Base-by-base conservation (phyloP, 106 monocot species). In the Triglochin maritima region DNA sequence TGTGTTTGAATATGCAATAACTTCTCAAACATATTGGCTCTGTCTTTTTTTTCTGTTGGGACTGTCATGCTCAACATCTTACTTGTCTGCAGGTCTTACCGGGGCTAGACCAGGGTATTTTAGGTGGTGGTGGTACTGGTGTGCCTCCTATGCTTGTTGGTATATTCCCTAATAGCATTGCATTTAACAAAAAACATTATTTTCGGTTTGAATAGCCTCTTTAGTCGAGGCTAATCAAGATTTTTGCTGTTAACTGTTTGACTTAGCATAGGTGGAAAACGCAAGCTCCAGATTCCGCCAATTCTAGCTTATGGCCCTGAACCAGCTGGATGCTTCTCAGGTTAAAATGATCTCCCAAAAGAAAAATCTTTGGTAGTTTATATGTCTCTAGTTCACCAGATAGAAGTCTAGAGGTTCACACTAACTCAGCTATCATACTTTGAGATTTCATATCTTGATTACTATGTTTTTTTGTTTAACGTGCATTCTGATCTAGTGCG, bases 271-370 rank as follows among this genome's bases (percentile, higher is more conserved):
- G 93, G 93, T 47, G 94, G 94, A 10, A 89, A 94, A 59, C 77
- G 93, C 13, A 94, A 94, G 78, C 93, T 94, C 72, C 78, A 82
- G 54, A 94, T 94, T 71, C 94, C 94, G 65, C 84, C 94, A 52
- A 67, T 66, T 51, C 72, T 94, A 59, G 94, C 84, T 54, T 89
- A 94, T 72, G 94, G 94, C 5, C 86, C 94, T 79, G 94, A 94
- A 77, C 89, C 94, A 60, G 94, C 82, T 50, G 94, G 94, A 61
- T 94, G 94, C 72, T 94, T 94, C 76, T 79, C 80, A 80, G 94
- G 94, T 88, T 47, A 75, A 29, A 29, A 29, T 29, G 29, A 29
- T 41, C 63, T 72, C 9, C 47, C 4, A 5, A 12, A 63, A 44
- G 11, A 7, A 62, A 61, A 44, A 63, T 60, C 60, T 17, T 60